phyloP scores from a whole-genome alignment of 495 filamentous ascomycete genomes.

The Ramalina peruviana region DNA sequence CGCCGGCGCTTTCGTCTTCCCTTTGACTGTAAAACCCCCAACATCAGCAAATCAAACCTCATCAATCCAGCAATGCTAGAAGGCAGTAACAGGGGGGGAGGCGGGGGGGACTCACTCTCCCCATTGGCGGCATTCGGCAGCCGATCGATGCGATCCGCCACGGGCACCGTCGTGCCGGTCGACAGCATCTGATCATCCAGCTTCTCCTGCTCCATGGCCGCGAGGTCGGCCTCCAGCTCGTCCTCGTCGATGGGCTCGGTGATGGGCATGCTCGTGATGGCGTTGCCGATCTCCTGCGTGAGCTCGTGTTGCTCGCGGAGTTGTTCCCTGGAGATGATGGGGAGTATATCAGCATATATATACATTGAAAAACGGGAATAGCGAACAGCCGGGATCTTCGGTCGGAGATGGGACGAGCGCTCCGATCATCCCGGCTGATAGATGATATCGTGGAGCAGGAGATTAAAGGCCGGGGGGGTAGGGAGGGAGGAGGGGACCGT shows the following conservation, averaged over 20 bases:
- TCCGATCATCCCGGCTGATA: not conserved
- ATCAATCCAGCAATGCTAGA: slow-evolving; percentile 9
- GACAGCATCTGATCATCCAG: slow-evolving; percentile 89
- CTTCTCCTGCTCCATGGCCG: slow-evolving; percentile 66
- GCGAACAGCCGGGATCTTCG: not conserved
- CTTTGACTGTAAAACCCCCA: slow-evolving; percentile 25
- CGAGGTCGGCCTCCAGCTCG: slow-evolving; percentile 70
- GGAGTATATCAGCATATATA: slow-evolving; percentile 5
- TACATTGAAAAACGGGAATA: not conserved
- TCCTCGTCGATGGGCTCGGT: slow-evolving; percentile 69
- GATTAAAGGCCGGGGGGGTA: not conserved
- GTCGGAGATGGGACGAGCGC: not conserved
- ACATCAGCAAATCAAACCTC: not conserved
- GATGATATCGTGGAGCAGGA: not conserved
- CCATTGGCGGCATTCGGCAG: slow-evolving; percentile 58
- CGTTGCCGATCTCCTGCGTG: slow-evolving; percentile 79
- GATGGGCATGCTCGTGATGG: slow-evolving; percentile 59
- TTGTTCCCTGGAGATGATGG: slow-evolving; percentile 52
- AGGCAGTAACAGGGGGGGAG: not conserved
- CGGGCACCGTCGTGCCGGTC: slow-evolving; percentile 58
- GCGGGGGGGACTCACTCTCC: slow-evolving; percentile 47
- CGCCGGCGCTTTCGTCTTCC: slow-evolving; percentile 42
- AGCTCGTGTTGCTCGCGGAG: slow-evolving; percentile 84
- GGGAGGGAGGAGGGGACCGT: slow-evolving; percentile 24
- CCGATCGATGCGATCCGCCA: slow-evolving; percentile 52